Conservation (phyloP, 345 rosid genomes). For the Populus euphratica region DNA sequence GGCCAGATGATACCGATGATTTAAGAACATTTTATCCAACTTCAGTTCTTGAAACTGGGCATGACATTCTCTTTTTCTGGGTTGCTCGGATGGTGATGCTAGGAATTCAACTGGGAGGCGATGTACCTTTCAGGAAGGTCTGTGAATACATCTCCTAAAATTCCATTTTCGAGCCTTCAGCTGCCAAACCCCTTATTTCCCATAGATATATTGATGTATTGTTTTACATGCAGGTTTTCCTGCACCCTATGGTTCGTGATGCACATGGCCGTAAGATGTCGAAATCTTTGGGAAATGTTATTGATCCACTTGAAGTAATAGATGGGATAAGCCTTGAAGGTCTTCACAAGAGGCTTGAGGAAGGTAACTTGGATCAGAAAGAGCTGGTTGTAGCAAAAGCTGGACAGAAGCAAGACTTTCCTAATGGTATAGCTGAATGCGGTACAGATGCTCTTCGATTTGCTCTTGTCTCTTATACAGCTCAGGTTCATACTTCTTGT, state of each 20-base stretch:
- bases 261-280: slow-evolving; percentile 99
- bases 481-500: slow-evolving; percentile 59
- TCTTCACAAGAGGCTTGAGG: slow-evolving; percentile 77
- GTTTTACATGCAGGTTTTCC: slow-evolving; percentile 55
- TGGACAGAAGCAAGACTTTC: slow-evolving; percentile 78
- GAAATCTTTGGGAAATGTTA: slow-evolving; percentile 86
- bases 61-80: slow-evolving; percentile 95
- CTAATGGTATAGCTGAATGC: slow-evolving; percentile 90
- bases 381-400: slow-evolving; percentile 69
- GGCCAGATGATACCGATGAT: slow-evolving; percentile 93
- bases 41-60: slow-evolving; percentile 91
- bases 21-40: slow-evolving; percentile 85
- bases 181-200: neutral
- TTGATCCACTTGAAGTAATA: slow-evolving; percentile 92
- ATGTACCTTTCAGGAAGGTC: slow-evolving; percentile 87
- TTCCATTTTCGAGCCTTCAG: neutral
- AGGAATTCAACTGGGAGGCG: slow-evolving; percentile 79
- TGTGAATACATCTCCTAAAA: slow-evolving; percentile 11
- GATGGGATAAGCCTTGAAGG: slow-evolving; percentile 77
- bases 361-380: slow-evolving; percentile 73
- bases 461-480: slow-evolving; percentile 90
- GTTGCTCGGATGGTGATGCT: slow-evolving; percentile 98
- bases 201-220: neutral
- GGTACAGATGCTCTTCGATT: slow-evolving; percentile 98
- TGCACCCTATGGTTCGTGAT: slow-evolving; percentile 97